phyloP scores from a whole-genome alignment of 371 early-diverging fungal genomes.

The Capniomyces stellatus region DNA sequence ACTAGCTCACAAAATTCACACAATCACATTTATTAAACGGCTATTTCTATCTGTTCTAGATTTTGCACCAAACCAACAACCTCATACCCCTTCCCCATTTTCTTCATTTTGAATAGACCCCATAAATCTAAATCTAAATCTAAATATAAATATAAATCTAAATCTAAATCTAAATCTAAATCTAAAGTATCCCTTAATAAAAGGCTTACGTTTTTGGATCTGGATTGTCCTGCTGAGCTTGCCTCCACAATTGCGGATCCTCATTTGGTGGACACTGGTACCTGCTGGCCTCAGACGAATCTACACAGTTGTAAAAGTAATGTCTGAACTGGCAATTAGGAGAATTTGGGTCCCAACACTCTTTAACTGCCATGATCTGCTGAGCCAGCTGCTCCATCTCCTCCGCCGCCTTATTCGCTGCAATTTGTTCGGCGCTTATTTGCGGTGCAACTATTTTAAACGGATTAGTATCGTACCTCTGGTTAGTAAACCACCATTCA shows the following conservation, averaged over 20 bases:
- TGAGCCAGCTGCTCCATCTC: constrained; percentile 33
- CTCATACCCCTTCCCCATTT: too few species aligned
- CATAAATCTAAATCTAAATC: too few species aligned
- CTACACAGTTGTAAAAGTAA: constrained; percentile 80
- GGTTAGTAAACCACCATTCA: too few species aligned
- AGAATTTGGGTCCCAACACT: constrained; percentile 59
- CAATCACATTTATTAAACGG: too few species aligned
- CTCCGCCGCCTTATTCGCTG: constrained; percentile 8
- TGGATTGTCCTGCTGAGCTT: constrained; percentile 64
- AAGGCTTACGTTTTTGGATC: constrained; percentile 60
- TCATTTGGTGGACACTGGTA: constrained; percentile 56
- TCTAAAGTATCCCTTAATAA: too few species aligned
- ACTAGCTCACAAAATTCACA: too few species aligned
- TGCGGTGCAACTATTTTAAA: neutral
- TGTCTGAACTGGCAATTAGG: constrained; percentile 70
- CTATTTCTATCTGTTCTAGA: too few species aligned
- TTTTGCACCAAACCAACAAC: too few species aligned
- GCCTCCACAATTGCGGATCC: constrained; percentile 58
- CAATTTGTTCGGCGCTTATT: neutral
- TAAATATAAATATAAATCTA: too few species aligned
- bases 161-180: too few species aligned
- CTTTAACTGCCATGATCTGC: constrained; percentile 36
- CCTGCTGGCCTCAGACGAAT: constrained; percentile 50
- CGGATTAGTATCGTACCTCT: neutral
- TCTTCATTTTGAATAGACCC: too few species aligned